Evolutionary conservation across 768 basidiomycete genomes (phyloP), one percentile per base, ranked within the genome.

Genomic region (Ramaria rubella): DNA sequence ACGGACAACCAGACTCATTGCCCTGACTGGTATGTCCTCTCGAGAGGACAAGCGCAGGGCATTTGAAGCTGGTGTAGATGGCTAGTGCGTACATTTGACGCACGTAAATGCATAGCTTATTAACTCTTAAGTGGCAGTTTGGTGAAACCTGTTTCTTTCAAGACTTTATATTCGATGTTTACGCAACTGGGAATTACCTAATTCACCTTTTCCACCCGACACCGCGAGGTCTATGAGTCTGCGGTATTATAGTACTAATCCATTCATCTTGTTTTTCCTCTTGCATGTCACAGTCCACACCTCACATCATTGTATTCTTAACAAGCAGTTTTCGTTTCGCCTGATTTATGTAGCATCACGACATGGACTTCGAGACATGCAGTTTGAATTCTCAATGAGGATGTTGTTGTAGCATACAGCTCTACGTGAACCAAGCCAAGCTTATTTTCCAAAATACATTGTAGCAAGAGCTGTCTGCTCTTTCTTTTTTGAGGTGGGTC

Each of bases 101-200:
- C 24, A n/a, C n/a, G n/a, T n/a, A n/a, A 26, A 52, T 36, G 15
- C 48, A 58, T 30, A 15, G 43, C 24, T 52, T 33, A n/a, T 17
- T 46, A 29, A 34, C 24, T 43, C 52, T 31, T n/a, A 30, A 23
- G 4, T 43, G 21, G 14, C 60, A 94, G 93, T 65, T 79, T 95
- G 19, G 90, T 96, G 57, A 97, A 97, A 69, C 94, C 94, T 11
- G 92, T 97, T 19, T 89, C 90, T n/a, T 89, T 97, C 73, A 91
- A 87, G 65, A 92, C 86, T 15, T 71, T 97, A 19, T 87, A 94
- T 55, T 81, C 85, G 61, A 88, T 89, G 81, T 90, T 92, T 66
- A 77, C 78, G 55, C 86, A 81, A 69, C 74, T 91, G 42, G 86
- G 87, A 23, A 68, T 78, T 14, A 65, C 73, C 62, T 77, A 65